These are phyloP conservation scores for Xylaria sp. DNA, from an alignment of 2,329 filamentous ascomycete species.

Conservation along the genomic window DNA sequence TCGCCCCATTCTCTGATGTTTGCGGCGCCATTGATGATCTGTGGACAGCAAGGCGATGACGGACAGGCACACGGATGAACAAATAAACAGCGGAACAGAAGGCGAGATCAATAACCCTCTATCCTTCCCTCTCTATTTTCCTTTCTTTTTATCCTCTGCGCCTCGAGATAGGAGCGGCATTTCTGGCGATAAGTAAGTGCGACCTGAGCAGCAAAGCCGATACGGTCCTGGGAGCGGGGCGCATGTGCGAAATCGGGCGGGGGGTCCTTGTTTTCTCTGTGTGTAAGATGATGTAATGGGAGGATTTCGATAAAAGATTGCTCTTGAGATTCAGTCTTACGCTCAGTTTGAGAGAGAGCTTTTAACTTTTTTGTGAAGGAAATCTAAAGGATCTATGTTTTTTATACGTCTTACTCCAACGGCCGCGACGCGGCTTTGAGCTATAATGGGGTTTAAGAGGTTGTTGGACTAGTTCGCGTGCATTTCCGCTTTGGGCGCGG, in stretches of 20 bases:
- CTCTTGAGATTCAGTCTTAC: background rate
- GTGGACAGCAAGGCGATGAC: background rate
- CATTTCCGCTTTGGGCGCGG: conserved; percentile 13
- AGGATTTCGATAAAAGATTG: background rate
- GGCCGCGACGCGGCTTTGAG: background rate
- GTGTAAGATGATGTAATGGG: background rate
- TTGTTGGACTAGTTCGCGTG: background rate
- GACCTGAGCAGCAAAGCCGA: background rate
- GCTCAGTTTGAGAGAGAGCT: background rate
- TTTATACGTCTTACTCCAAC: background rate
- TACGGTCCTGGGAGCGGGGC: conserved; percentile 7
- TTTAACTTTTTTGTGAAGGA: background rate
- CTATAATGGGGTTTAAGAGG: conserved; percentile 2
- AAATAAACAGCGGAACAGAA: background rate
- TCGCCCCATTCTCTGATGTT: conserved; percentile 12
- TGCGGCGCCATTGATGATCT: conserved; percentile 20
- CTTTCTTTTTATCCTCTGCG: background rate
- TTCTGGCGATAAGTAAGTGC: background rate
- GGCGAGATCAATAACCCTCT: background rate
- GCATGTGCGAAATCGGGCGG: conserved; percentile 16
- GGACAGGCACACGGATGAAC: too few relatives aligned
- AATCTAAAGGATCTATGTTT: background rate
- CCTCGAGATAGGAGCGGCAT: background rate
- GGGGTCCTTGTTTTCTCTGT: background rate
- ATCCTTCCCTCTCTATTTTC: background rate